A percentile compares a stretch with the other conserved stretches of the same genome.
These are phyloP conservation scores for Ilyonectria destructans DNA, from an alignment of 2,329 filamentous ascomycete species.

Conservation along the genomic window DNA sequence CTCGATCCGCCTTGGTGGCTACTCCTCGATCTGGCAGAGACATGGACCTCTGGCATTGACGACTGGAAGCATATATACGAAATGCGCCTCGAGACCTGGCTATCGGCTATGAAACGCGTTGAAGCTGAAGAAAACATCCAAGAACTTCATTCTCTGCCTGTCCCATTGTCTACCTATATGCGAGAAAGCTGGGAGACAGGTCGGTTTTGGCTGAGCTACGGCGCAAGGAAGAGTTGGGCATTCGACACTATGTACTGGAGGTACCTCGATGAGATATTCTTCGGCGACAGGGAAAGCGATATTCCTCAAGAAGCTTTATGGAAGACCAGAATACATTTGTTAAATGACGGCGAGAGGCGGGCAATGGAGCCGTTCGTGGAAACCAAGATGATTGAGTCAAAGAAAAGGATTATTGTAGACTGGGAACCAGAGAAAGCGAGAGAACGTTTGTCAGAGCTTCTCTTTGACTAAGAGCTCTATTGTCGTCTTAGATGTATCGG, in stretches of 20 bases:
- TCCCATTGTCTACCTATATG: slow-evolving; percentile 54
- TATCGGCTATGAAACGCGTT: slow-evolving; percentile 50
- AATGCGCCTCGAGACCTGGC: slow-evolving; percentile 52
- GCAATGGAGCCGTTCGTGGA: slow-evolving; percentile 52
- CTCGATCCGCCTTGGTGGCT: slow-evolving; percentile 59
- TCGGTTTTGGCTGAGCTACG: slow-evolving; percentile 54
- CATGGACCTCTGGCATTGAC: slow-evolving; percentile 52
- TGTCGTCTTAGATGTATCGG: too few relatives aligned
- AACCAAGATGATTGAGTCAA: slow-evolving; percentile 51
- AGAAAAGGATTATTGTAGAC: slow-evolving; percentile 45
- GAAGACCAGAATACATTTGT: slow-evolving; percentile 49
- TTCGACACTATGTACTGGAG: slow-evolving; percentile 58
- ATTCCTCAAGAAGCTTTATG: slow-evolving; percentile 42
- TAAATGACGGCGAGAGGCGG: slow-evolving; percentile 45
- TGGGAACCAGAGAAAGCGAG: slow-evolving; percentile 46
- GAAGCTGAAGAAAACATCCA: slow-evolving; percentile 27
- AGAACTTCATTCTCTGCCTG: background rate
- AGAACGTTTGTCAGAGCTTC: slow-evolving; percentile 27
- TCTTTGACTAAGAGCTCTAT: slow-evolving; percentile 35
- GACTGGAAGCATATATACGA: slow-evolving; percentile 53
- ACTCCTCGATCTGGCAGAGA: slow-evolving; percentile 52
- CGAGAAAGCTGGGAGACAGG: slow-evolving; percentile 55
- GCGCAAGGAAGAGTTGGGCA: slow-evolving; percentile 56
- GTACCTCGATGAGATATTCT: slow-evolving; percentile 55
- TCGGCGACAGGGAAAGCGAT: slow-evolving; percentile 36